Evolutionary conservation across 2,329 filamentous ascomycete species (phyloP).

Genomic region (Zasmidium cellare): DNA sequence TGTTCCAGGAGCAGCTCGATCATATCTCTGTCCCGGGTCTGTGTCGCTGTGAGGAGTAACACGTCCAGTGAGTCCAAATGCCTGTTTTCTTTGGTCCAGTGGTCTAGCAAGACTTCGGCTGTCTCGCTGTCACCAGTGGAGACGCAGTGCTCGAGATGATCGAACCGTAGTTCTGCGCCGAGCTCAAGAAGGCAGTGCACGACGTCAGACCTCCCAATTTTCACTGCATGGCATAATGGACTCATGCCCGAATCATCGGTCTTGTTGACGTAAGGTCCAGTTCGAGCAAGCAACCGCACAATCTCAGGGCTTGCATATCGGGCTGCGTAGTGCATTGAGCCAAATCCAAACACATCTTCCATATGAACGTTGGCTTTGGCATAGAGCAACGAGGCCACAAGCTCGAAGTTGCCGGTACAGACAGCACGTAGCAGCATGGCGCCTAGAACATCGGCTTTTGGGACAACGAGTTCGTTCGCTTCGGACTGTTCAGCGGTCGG

Average conservation of each 20-base stretch:
- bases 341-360: slow-evolving; percentile 6
- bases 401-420: slow-evolving; percentile 6
- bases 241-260: background rate
- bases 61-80: background rate
- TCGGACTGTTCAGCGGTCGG: background rate
- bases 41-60: slow-evolving; percentile 3
- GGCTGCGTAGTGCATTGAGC: slow-evolving; percentile 8
- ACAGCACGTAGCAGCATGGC: slow-evolving; percentile 8
- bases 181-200: slow-evolving; percentile 4
- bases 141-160: background rate
- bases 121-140: background rate
- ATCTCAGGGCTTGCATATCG: slow-evolving; percentile 6
- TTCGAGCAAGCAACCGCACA: slow-evolving; percentile 1
- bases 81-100: background rate
- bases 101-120: slow-evolving; percentile 2
- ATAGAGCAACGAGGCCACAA: slow-evolving; percentile 2
- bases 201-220: background rate
- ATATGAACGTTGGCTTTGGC: slow-evolving; percentile 4
- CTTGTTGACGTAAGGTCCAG: background rate
- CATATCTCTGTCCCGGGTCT: slow-evolving; percentile 3
- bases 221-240: slow-evolving; percentile 4
- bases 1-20: slow-evolving; percentile 5
- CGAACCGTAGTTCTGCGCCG: background rate
- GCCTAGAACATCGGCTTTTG: background rate
- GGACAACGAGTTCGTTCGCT: background rate